Percentiles rank a stretch among this genome's conserved stretches.
Conservation (phyloP, 2,329 filamentous ascomycete genomes). For the Byssoonygena ceratinophila region DNA sequence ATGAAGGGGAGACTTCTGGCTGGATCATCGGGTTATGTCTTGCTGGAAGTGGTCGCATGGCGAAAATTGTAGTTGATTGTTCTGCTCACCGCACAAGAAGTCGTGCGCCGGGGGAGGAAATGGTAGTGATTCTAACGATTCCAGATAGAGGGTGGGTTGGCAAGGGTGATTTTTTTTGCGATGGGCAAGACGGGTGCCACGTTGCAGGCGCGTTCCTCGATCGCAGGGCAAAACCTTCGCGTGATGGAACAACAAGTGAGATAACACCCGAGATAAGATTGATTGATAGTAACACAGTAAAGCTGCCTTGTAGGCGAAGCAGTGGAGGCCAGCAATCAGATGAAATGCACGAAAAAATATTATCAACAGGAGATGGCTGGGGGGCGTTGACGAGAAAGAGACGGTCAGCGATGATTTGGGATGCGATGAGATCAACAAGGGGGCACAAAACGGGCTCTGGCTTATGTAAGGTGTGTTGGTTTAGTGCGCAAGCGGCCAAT, state of each 20-base stretch:
- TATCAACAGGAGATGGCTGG: not conserved
- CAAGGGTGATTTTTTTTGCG: conserved; percentile 8
- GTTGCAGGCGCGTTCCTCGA: conserved; percentile 35
- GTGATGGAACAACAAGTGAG: not conserved
- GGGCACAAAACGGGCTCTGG: not conserved
- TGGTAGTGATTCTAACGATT: conserved; percentile 1
- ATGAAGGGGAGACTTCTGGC: conserved; percentile 34
- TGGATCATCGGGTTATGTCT: conserved; percentile 39
- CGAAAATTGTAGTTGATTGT: conserved; percentile 18
- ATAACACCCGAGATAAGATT: not conserved
- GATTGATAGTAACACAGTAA: not conserved
- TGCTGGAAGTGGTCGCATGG: conserved; percentile 38
- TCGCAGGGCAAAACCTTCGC: conserved; percentile 5
- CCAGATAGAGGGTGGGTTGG: conserved; percentile 2
- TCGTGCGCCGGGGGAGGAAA: conserved; percentile 1
- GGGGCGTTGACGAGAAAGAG: not conserved
- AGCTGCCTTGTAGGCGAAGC: not conserved
- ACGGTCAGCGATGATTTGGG: not conserved
- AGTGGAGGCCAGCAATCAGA: not conserved
- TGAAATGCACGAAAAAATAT: not conserved
- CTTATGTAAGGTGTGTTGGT: not conserved
- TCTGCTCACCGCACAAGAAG: not conserved
- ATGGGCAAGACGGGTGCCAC: conserved; percentile 29
- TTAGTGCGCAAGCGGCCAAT: not conserved
- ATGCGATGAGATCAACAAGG: conserved; percentile 7